phyloP scores from a whole-genome alignment of 2,329 filamentous ascomycete species.

The Hirsutella thompsonii region DNA sequence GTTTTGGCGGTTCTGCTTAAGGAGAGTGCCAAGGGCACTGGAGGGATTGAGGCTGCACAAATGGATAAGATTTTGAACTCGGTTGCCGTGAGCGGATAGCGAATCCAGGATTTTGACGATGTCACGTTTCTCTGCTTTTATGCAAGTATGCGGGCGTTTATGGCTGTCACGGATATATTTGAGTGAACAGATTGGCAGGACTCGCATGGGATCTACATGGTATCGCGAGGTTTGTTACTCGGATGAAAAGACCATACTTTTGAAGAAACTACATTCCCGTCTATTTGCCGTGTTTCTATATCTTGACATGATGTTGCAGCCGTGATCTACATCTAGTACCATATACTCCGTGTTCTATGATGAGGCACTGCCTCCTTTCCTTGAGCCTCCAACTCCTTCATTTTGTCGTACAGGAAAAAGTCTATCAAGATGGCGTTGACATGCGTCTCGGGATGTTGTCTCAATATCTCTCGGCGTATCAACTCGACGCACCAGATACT shows the following conservation, averaged over 20 bases:
- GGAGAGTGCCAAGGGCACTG: constrained; percentile 46
- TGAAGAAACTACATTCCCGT: too few species aligned
- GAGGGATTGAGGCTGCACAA: constrained; percentile 51
- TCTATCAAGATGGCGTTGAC: constrained; percentile 89
- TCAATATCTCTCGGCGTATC: constrained; percentile 67
- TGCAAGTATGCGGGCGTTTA: constrained; percentile 10
- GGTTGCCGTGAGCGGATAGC: constrained; percentile 25
- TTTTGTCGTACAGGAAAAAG: constrained; percentile 92
- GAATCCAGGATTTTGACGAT: not conserved
- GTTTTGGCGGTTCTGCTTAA: constrained; percentile 74
- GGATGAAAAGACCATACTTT: too few species aligned
- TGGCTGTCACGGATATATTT: not conserved
- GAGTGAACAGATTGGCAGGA: not conserved
- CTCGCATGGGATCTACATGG: too few species aligned
- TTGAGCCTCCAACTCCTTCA: constrained; percentile 67
- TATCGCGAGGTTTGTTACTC: too few species aligned
- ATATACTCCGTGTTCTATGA: constrained; percentile 85
- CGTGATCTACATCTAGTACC: constrained; percentile 60
- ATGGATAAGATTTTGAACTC: constrained; percentile 55
- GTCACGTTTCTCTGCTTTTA: constrained; percentile 6
- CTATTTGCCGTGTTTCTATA: too few species aligned
- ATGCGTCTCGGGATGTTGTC: constrained; percentile 54
- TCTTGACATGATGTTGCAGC: not conserved
- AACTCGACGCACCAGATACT: constrained; percentile 96
- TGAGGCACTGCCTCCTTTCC: constrained; percentile 52